Percentiles rank a stretch among this genome's conserved stretches.
Conservation (phyloP, 2,329 filamentous ascomycete species). For the Botrytis squamosa region DNA sequence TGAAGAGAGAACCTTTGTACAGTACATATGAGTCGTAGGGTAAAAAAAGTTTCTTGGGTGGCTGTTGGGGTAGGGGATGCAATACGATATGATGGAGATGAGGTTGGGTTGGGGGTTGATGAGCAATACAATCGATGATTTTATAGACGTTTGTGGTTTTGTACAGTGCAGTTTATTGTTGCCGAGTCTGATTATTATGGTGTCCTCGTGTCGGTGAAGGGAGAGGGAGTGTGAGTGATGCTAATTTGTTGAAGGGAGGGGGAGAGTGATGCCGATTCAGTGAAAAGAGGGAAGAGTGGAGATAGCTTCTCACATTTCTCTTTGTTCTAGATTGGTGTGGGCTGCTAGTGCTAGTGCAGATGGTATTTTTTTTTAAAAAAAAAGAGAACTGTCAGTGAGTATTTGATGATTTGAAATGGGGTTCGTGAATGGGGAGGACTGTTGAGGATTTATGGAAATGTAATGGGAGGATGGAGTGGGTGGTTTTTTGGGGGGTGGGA, state of each 20-base stretch:
- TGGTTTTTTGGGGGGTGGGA: neutral
- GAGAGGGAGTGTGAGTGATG: too few species aligned
- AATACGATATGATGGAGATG: neutral
- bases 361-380: too few species aligned
- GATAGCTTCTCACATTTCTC: neutral
- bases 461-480: too few species aligned
- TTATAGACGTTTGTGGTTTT: neutral
- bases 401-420: rapidly evolving
- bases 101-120: neutral
- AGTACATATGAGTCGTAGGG: conserved; percentile 12
- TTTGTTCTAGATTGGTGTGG: neutral
- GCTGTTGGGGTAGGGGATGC: neutral
- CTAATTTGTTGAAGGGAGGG: too few species aligned
- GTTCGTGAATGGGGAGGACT: neutral
- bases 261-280: neutral
- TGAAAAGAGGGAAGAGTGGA: neutral
- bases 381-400: neutral
- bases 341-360: neutral
- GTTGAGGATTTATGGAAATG: too few species aligned
- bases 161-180: neutral
- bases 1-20: neutral
- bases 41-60: conserved; percentile 3
- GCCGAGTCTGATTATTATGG: neutral
- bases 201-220: neutral
- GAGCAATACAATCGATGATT: neutral